These are phyloP conservation scores for Fistulinella cinereoalba DNA, from an alignment of 1,284 basidiomycete species.

Conservation along the genomic window DNA sequence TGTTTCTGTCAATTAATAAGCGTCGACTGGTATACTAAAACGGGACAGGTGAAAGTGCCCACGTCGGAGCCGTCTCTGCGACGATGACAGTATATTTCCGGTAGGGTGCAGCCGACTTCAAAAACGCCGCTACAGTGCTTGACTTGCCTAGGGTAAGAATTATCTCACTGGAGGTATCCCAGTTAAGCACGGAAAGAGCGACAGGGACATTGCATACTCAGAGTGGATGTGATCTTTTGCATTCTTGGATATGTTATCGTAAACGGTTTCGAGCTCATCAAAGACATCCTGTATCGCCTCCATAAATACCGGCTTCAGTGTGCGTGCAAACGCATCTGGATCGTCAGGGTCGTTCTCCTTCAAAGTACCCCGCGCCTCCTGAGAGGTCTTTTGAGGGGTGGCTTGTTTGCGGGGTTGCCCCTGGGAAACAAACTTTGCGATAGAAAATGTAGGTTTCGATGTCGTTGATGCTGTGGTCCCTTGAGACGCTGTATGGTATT, in stretches of 20 bases:
- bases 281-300: constrained; percentile 92
- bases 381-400: constrained; percentile 42
- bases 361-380: constrained; percentile 50
- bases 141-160: constrained; percentile 96
- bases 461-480: constrained; percentile 36
- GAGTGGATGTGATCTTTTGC: constrained; percentile 96
- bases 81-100: constrained; percentile 96
- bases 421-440: constrained; percentile 73
- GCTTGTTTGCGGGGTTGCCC: constrained; percentile 68
- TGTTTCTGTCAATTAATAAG: constrained; percentile 52
- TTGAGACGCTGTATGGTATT: constrained; percentile 72
- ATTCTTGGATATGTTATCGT: constrained; percentile 92
- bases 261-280: constrained; percentile 94
- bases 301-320: constrained; percentile 77
- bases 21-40: constrained; percentile 2
- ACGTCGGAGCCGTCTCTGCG: constrained; percentile 92
- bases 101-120: constrained; percentile 87
- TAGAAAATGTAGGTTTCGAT: constrained; percentile 55
- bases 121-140: constrained; percentile 89
- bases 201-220: constrained; percentile 57
- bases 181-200: background rate
- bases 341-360: constrained; percentile 70
- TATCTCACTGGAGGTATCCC: constrained; percentile 69
- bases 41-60: constrained; percentile 30
- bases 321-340: constrained; percentile 68